Percentiles rank a stretch among this genome's conserved stretches.
Conservation (phyloP, 2,329 filamentous ascomycete genomes). For the Penicillium carneum region DNA sequence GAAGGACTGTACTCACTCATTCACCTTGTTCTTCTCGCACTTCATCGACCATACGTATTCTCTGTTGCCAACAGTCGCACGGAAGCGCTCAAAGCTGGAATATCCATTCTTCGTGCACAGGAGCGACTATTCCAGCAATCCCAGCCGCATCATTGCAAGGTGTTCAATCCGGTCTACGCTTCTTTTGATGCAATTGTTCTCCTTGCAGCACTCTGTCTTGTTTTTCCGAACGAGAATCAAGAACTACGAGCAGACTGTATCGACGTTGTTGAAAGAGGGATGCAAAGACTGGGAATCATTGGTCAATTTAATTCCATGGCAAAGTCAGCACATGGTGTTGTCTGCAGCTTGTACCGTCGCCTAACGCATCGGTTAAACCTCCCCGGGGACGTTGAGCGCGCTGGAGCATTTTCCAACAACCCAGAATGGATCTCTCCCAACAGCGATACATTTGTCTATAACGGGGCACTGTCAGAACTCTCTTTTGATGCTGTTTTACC, state of each 20-base stretch:
- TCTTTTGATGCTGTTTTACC: slow-evolving; percentile 18
- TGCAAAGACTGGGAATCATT: slow-evolving; percentile 20
- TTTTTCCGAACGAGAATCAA: slow-evolving; percentile 19
- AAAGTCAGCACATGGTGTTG: slow-evolving; percentile 26
- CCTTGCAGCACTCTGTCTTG: slow-evolving; percentile 20
- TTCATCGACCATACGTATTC: slow-evolving; percentile 33
- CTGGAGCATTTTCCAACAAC: neutral
- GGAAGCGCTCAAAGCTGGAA: slow-evolving; percentile 27
- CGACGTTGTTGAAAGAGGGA: slow-evolving; percentile 19
- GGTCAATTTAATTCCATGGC: slow-evolving; percentile 30
- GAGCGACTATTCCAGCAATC: slow-evolving; percentile 26
- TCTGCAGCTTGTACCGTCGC: slow-evolving; percentile 26
- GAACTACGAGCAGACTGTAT: slow-evolving; percentile 18
- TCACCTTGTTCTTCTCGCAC: slow-evolving; percentile 29
- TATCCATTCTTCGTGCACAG: slow-evolving; percentile 25
- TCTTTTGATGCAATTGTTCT: slow-evolving; percentile 35
- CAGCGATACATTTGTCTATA: neutral
- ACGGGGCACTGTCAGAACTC: neutral
- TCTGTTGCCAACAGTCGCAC: slow-evolving; percentile 26
- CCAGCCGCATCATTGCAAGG: slow-evolving; percentile 25
- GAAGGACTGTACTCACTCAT: slow-evolving; percentile 26
- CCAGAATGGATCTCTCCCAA: neutral
- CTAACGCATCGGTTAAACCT: slow-evolving; percentile 13
- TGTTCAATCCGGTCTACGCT: slow-evolving; percentile 33
- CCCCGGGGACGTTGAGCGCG: neutral